Evolutionary conservation across 2,329 filamentous ascomycete species (phyloP).

Genomic region (Septoria linicola): DNA sequence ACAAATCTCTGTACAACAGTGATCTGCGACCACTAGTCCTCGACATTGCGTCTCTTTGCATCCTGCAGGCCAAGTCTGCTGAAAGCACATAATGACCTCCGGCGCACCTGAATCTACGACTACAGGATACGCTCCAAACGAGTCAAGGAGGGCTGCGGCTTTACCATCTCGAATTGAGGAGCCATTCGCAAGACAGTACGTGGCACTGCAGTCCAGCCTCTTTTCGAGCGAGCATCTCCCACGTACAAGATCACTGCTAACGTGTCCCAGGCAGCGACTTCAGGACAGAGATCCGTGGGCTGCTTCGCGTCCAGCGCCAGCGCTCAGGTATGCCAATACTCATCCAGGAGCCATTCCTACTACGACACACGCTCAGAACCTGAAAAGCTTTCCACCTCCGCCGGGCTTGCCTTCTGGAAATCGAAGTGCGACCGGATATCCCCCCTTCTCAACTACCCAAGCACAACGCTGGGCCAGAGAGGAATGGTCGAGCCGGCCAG

Average conservation of each 20-base stretch:
- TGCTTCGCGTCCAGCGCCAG: constrained; percentile 28
- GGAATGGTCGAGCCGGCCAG: constrained; percentile 31
- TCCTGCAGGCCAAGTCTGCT: constrained; percentile 27
- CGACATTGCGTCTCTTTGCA: constrained; percentile 26
- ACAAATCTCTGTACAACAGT: constrained; percentile 27
- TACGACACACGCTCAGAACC: constrained; percentile 26
- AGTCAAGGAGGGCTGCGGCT: constrained; percentile 28
- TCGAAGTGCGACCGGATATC: constrained; percentile 25
- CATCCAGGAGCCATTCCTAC: constrained; percentile 24
- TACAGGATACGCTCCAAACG: constrained; percentile 30
- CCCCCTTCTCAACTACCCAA: constrained; percentile 28
- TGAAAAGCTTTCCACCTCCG: constrained; percentile 31
- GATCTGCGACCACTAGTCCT: constrained; percentile 29
- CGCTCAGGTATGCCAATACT: constrained; percentile 32
- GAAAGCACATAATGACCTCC: constrained; percentile 29
- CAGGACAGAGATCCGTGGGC: constrained; percentile 34
- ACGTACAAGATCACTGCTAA: constrained; percentile 9
- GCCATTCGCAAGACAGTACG: constrained; percentile 30
- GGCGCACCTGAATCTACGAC: constrained; percentile 29
- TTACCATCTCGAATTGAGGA: constrained; percentile 28
- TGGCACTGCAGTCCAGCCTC: constrained; percentile 5
- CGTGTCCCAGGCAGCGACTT: constrained; percentile 30
- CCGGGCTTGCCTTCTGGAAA: constrained; percentile 28
- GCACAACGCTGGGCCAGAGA: constrained; percentile 33
- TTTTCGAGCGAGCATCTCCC: constrained; percentile 7